phyloP scores from a whole-genome alignment of 495 filamentous ascomycete genomes.

The Neurospora discreta region DNA sequence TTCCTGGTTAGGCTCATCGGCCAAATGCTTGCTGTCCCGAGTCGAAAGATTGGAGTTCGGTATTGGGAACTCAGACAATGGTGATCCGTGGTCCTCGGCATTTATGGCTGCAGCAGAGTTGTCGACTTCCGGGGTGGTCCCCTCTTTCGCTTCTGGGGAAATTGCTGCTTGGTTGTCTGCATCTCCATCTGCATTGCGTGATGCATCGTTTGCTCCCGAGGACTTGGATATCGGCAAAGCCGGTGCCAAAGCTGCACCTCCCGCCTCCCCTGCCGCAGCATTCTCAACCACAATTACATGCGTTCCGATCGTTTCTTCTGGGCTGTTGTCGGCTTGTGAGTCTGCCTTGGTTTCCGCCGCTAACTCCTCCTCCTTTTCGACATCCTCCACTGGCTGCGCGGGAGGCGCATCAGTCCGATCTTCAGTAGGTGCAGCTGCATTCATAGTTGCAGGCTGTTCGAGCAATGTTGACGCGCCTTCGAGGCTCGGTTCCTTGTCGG shows the following conservation, averaged over 20 bases:
- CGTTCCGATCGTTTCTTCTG: neutral
- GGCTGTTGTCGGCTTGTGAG: neutral
- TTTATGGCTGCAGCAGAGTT: neutral
- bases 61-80: conserved; percentile 19
- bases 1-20: neutral
- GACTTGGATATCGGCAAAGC: conserved; percentile 21
- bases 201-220: conserved; percentile 9
- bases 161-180: neutral
- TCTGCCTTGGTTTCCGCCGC: neutral
- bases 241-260: neutral
- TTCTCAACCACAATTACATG: neutral
- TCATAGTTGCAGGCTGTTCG: neutral
- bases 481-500: conserved; percentile 7
- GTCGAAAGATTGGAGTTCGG: conserved; percentile 41
- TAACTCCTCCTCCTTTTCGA: neutral
- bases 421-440: neutral
- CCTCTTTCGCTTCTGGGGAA: neutral
- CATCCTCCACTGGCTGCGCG: neutral
- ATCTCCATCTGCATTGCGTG: neutral
- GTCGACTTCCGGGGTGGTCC: neutral
- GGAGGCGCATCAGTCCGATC: conserved; percentile 1
- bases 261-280: neutral
- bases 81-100: neutral
- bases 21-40: conserved; percentile 19
- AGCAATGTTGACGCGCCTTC: neutral